Percentiles rank a stretch among this genome's conserved stretches.
phyloP scores from a whole-genome alignment of 75 land plant genomes.

The Cupressus sempervirens region DNA sequence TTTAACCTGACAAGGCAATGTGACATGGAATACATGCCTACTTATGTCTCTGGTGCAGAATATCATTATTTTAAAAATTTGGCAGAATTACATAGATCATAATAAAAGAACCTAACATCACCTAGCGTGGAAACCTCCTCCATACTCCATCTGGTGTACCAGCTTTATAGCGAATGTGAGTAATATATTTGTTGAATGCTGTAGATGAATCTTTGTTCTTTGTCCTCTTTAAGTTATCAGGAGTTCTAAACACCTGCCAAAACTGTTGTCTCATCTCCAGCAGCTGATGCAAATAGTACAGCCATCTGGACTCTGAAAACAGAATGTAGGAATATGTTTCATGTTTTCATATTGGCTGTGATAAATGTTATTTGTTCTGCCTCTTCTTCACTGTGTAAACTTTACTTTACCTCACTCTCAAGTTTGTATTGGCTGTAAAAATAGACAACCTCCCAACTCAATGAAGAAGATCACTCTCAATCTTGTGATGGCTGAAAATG shows the following conservation, averaged over 20 bases:
- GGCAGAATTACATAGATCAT: neutral
- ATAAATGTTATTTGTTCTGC: too few species aligned
- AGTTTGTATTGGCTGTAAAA: too few species aligned
- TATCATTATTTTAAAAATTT: neutral
- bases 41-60: neutral
- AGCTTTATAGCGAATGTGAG: neutral
- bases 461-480: too few species aligned
- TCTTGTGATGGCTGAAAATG: too few species aligned
- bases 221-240: constrained; percentile 30
- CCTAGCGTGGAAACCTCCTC: neutral
- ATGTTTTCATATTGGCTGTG: too few species aligned
- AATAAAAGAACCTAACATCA: neutral
- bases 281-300: constrained; percentile 85
- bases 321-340: neutral
- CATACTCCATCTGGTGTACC: neutral
- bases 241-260: constrained; percentile 87
- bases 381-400: too few species aligned
- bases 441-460: too few species aligned
- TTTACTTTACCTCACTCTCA: too few species aligned
- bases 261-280: constrained; percentile 82
- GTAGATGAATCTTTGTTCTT: constrained; percentile 5
- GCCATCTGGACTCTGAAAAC: constrained; percentile 78
- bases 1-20: neutral
- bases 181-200: neutral
- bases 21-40: neutral